Evolutionary conservation across 2,329 filamentous ascomycete species (phyloP).

Genomic region (Claviceps sp.): DNA sequence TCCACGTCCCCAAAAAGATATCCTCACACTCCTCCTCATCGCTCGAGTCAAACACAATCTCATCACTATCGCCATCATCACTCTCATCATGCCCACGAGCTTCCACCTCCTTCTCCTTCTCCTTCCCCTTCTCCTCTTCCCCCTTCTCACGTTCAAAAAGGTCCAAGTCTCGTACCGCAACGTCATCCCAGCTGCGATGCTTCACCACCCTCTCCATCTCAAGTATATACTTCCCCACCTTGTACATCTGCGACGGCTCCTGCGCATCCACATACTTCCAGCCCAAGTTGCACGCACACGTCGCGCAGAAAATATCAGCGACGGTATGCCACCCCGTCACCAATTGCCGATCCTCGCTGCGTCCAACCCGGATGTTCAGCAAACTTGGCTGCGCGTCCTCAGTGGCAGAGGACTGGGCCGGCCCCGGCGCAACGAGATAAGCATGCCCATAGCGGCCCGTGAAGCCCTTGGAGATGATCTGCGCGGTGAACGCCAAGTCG

Average conservation of each 20-base stretch:
- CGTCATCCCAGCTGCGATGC: slow-evolving; percentile 36
- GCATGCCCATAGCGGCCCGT: slow-evolving; percentile 52
- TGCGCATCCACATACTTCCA: slow-evolving; percentile 58
- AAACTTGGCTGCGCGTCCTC: slow-evolving; percentile 17
- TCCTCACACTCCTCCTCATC: slow-evolving; percentile 57
- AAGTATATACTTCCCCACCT: slow-evolving; percentile 55
- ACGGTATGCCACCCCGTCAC: slow-evolving; percentile 52
- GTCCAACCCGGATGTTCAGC: slow-evolving; percentile 42
- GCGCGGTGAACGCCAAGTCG: slow-evolving; percentile 46
- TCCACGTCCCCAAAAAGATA: slow-evolving; percentile 49
- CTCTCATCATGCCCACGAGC: no score
- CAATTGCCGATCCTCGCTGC: slow-evolving; percentile 41
- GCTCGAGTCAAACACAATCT: slow-evolving; percentile 45
- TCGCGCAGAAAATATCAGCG: slow-evolving; percentile 45
- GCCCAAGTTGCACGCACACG: slow-evolving; percentile 44
- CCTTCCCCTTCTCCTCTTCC: slow-evolving; percentile 7
- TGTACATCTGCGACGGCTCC: slow-evolving; percentile 48
- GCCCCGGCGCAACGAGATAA: slow-evolving; percentile 39
- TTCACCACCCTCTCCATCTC: slow-evolving; percentile 45
- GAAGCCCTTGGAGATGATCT: slow-evolving; percentile 54
- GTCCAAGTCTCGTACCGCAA: slow-evolving; percentile 8
- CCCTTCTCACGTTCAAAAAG: not conserved
- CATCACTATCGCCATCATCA: slow-evolving; percentile 10
- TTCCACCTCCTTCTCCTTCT: not conserved
- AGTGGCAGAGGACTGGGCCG: slow-evolving; percentile 5